Percentiles rank a stretch among this genome's conserved stretches.
Evolutionary conservation across 1,284 basidiomycete genomes (phyloP).

Genomic region (Fomitopsis betulina): DNA sequence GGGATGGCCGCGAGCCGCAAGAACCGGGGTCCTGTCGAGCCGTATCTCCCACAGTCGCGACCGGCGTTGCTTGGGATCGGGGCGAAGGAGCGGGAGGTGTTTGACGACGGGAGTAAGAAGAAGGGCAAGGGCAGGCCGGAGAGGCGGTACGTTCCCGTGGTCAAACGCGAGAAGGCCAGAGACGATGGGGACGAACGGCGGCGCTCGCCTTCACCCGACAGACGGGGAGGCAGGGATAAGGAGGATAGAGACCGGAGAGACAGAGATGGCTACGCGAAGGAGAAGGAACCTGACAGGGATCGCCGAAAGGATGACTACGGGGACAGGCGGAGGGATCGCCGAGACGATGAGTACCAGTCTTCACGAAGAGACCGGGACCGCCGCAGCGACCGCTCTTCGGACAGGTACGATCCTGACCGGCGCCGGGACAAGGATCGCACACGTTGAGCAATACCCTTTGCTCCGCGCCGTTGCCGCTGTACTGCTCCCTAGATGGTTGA

Average conservation of each 20-base stretch:
- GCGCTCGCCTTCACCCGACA: constrained; percentile 27
- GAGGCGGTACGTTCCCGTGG: constrained; percentile 72
- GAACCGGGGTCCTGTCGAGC: constrained; percentile 47
- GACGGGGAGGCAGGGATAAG: constrained; percentile 25
- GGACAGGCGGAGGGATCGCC: neutral
- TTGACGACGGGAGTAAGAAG: constrained; percentile 54
- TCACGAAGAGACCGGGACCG: constrained; percentile 2
- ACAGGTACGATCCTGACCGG: constrained; percentile 13
- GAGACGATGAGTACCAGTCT: neutral
- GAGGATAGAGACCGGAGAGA: constrained; percentile 16
- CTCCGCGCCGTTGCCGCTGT: no score
- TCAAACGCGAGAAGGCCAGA: constrained; percentile 49
- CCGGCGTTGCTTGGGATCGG: constrained; percentile 88
- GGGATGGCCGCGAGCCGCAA: constrained; percentile 67
- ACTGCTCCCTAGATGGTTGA: no score
- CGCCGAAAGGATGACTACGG: constrained; percentile 2
- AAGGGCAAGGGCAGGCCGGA: constrained; percentile 46
- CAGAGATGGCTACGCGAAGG: constrained; percentile 17
- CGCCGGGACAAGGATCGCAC: constrained; percentile 9
- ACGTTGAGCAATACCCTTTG: constrained; percentile 19
- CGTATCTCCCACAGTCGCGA: constrained; percentile 77
- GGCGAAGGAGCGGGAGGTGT: constrained; percentile 75
- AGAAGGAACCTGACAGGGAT: constrained; percentile 19
- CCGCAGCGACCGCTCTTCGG: constrained; percentile 23
- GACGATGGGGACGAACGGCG: constrained; percentile 20